Base-by-base conservation (phyloP, 805 yeast species). In the Hanseniaspora thailandica region DNA sequence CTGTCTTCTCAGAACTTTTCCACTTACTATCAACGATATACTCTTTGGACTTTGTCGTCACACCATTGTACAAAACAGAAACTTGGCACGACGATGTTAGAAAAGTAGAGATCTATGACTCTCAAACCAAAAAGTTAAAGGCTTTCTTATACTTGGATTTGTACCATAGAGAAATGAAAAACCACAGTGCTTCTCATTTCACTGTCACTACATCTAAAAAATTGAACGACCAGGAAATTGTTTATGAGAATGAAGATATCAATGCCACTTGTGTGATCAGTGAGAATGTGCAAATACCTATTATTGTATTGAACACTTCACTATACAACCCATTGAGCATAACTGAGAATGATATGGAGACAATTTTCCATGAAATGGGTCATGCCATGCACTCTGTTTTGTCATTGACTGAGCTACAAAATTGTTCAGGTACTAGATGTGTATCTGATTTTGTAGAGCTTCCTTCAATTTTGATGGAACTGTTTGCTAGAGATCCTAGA, bases 321-420 rank as follows among this genome's bases (percentile, higher is more conserved):
- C 9, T 49, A 5, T 40, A 49, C 23, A 31, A 41, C 26, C 41
- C 46, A 5, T 10, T 17, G 28, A 4, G 33, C 6, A 41, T 49
- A 15, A 28, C 39, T 15, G 35, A 41, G 20, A 77, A 75, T 55
- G 97, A 93, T 61, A 88, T 90, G 20, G 96, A 90, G 61, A 93
- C 98, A 0, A 70, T 93, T 19, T 93, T 93, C 70, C 98, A 93
- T 67, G 98, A 93, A 68, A 88, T 93, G 96, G 98, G 98, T 0
- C 98, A 93, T 67, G 97, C 97, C 1, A 84, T 93, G 78, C 98
- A 93, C 66, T 86, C 97, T 2, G 90, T 93, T 96, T 69, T 93
- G 20, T 98, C 97, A 0, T 76, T 90, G 57, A 93, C 98, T 0
- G 74, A 82, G 41, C 69, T 90, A 50, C 98, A 93, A 64, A 93